Conservation (phyloP, 2,329 filamentous ascomycete genomes). For the Penicillium oxalicum region DNA sequence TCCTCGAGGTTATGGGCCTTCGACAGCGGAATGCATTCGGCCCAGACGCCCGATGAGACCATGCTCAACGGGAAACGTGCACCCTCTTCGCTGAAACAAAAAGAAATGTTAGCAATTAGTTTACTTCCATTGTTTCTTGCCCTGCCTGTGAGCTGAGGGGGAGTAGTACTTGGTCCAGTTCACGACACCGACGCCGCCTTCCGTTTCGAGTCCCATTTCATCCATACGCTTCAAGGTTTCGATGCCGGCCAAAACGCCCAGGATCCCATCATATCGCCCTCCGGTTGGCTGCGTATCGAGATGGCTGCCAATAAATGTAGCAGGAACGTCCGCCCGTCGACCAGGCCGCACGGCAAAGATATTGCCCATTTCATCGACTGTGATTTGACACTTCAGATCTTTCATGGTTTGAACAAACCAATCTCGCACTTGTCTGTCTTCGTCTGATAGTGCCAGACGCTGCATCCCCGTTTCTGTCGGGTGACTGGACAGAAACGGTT, state of each 20-base stretch:
- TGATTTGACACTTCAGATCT: constrained; percentile 60
- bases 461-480: constrained; percentile 69
- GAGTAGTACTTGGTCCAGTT: constrained; percentile 44
- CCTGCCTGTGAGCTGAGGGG: too few species aligned
- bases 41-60: constrained; percentile 69
- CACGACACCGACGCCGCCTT: constrained; percentile 66
- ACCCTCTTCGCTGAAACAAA: constrained; percentile 61
- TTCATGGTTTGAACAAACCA: constrained; percentile 66
- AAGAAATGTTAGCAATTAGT: background rate
- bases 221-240: constrained; percentile 65
- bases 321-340: constrained; percentile 48
- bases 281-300: constrained; percentile 57
- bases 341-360: constrained; percentile 69
- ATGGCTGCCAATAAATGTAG: constrained; percentile 67
- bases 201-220: constrained; percentile 62
- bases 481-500: constrained; percentile 17
- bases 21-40: constrained; percentile 57
- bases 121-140: background rate
- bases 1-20: constrained; percentile 58
- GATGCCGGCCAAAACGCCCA: constrained; percentile 66
- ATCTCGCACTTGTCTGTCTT: constrained; percentile 64
- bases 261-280: constrained; percentile 54
- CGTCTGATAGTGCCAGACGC: constrained; percentile 63
- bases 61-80: constrained; percentile 70
- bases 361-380: constrained; percentile 71